Conservation (phyloP, 2,329 filamentous ascomycete genomes). For the Botrytis deweyae region DNA sequence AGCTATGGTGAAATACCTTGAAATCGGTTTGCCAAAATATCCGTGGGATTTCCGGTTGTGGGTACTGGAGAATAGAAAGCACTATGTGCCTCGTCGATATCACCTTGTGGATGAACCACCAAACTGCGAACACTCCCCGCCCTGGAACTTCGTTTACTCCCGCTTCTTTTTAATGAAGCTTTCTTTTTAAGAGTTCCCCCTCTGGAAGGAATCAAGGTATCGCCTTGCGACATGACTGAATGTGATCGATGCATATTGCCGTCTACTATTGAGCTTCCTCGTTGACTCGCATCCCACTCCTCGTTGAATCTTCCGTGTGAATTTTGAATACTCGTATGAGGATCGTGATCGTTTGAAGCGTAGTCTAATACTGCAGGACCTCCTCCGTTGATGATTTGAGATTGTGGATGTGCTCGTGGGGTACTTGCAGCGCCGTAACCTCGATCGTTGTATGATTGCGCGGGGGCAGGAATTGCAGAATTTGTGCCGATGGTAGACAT, state of each 20-base stretch:
- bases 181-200: conserved; percentile 88
- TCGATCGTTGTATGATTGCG: conserved; percentile 34
- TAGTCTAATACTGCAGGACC: conserved; percentile 32
- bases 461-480: conserved; percentile 33
- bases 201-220: conserved; percentile 45
- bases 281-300: conserved; percentile 68
- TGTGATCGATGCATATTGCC: conserved; percentile 57
- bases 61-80: conserved; percentile 89
- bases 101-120: conserved; percentile 65
- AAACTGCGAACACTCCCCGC: conserved; percentile 86
- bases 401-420: conserved; percentile 26
- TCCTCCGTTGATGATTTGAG: conserved; percentile 31
- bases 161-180: conserved; percentile 73
- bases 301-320: conserved; percentile 60
- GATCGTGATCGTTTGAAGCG: conserved; percentile 26
- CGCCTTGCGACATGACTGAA: conserved; percentile 48
- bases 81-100: conserved; percentile 72
- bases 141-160: conserved; percentile 77
- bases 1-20: conserved; percentile 61
- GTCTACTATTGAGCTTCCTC: conserved; percentile 63
- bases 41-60: conserved; percentile 82
- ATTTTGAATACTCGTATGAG: conserved; percentile 31
- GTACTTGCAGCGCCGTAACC: conserved; percentile 34
- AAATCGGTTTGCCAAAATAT: conserved; percentile 82
- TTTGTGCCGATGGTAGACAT: conserved; percentile 33